These are phyloP conservation scores for Penicillium brevicompactum DNA, from an alignment of 2,329 filamentous ascomycete species.

Conservation along the genomic window DNA sequence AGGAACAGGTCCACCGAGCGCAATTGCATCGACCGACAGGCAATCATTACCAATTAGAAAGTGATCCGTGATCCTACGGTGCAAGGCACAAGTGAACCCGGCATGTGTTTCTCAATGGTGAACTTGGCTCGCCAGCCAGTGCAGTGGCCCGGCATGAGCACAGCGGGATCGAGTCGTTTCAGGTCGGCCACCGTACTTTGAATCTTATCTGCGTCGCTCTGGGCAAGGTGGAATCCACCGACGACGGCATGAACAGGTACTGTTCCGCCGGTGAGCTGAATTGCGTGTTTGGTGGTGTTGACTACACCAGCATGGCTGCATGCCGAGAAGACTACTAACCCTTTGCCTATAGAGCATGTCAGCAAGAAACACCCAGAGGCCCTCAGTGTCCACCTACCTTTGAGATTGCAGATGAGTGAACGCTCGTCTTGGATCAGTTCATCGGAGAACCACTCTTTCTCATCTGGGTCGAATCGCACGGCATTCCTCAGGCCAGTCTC, in stretches of 20 bases:
- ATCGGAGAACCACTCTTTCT: conserved; percentile 51
- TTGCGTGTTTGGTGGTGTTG: conserved; percentile 52
- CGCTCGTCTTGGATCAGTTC: conserved; percentile 56
- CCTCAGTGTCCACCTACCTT: conserved; percentile 39
- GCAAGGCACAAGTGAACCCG: conserved; percentile 52
- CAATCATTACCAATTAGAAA: conserved; percentile 28
- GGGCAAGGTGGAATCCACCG: conserved; percentile 58
- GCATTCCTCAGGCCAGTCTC: conserved; percentile 52
- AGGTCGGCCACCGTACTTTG: conserved; percentile 52
- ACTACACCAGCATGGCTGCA: conserved; percentile 60
- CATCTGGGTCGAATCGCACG: conserved; percentile 45
- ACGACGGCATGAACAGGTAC: conserved; percentile 53
- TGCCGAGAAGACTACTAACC: conserved; percentile 58
- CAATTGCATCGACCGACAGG: neutral
- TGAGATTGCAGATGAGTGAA: conserved; percentile 56
- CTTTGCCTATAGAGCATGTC: conserved; percentile 42
- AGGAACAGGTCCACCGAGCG: conserved; percentile 9
- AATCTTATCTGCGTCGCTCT: conserved; percentile 47
- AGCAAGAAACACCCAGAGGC: neutral
- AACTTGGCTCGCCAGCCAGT: conserved; percentile 60
- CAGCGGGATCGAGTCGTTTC: conserved; percentile 48
- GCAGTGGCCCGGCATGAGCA: conserved; percentile 59
- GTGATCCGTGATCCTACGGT: conserved; percentile 51
- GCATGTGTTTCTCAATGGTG: conserved; percentile 55
- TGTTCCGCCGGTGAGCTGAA: conserved; percentile 39